Evolutionary conservation across 148 eudicot species (phyloP).

Genomic region (Nepenthes mirabilis): DNA sequence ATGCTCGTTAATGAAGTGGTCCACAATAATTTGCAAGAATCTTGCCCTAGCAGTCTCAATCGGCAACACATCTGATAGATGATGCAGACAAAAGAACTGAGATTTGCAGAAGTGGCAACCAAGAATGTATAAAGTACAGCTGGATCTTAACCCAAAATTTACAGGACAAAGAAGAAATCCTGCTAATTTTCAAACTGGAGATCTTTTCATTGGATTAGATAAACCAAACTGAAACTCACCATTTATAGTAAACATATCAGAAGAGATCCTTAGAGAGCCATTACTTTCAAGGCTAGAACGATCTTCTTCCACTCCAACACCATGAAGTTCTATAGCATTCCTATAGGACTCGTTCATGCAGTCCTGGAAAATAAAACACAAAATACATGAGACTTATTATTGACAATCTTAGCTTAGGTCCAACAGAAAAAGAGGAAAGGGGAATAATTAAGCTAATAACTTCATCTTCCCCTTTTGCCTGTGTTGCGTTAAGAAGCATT

Average conservation of each 20-base stretch:
- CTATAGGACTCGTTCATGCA: conserved; percentile 68
- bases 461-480: too few species aligned
- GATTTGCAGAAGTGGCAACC: not conserved
- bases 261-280: conserved; percentile 42
- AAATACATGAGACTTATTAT: not conserved
- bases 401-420: not conserved
- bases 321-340: conserved; percentile 37
- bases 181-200: not conserved
- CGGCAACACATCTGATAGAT: conserved; percentile 54
- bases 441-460: too few species aligned
- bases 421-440: not conserved
- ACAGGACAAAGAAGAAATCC: not conserved
- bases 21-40: conserved; percentile 68
- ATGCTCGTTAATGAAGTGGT: conserved; percentile 58
- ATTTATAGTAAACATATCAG: conserved; percentile 31
- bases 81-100: conserved; percentile 5
- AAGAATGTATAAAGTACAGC: not conserved
- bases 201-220: not conserved
- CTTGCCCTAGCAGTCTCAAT: conserved; percentile 79
- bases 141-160: not conserved
- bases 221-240: conserved; percentile 26
- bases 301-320: conserved; percentile 62
- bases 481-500: too few species aligned
- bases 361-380: conserved; percentile 29
- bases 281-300: conserved; percentile 60